Evolutionary conservation across 2,329 filamentous ascomycete species (phyloP).

Genomic region (Hymenoscyphus fraxineus): DNA sequence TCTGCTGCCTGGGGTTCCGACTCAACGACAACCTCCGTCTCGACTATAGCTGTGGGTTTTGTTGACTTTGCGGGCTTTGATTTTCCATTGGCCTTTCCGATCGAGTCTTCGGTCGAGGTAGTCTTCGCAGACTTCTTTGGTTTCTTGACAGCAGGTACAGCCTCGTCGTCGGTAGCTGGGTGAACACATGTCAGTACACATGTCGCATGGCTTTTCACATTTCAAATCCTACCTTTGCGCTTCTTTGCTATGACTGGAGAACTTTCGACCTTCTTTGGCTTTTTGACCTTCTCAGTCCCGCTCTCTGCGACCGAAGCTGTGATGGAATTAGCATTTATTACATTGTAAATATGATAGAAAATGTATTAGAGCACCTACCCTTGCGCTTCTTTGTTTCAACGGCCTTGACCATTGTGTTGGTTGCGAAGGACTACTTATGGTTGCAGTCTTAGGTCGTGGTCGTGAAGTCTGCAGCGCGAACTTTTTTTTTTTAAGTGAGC

Average conservation of each 20-base stretch:
- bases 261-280: slow-evolving; percentile 38
- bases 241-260: slow-evolving; percentile 30
- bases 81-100: slow-evolving; percentile 18
- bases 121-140: slow-evolving; percentile 27
- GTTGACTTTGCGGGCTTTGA: slow-evolving; percentile 14
- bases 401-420: slow-evolving; percentile 48
- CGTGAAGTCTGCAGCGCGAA: not conserved
- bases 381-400: slow-evolving; percentile 54
- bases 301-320: slow-evolving; percentile 38
- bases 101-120: slow-evolving; percentile 32
- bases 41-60: slow-evolving; percentile 23
- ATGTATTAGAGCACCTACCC: slow-evolving; percentile 34
- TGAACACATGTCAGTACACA: not conserved
- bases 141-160: slow-evolving; percentile 34
- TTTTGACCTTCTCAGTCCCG: slow-evolving; percentile 36
- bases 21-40: slow-evolving; percentile 18
- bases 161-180: slow-evolving; percentile 31
- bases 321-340: slow-evolving; percentile 17
- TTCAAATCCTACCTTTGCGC: slow-evolving; percentile 31
- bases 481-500: slow-evolving; percentile 1
- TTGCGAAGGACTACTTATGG: slow-evolving; percentile 3
- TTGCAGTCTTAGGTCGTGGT: not conserved
- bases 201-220: not conserved
- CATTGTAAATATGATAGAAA: not conserved
- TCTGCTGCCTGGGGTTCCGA: slow-evolving; percentile 18